These are phyloP conservation scores for Pholiota conissans DNA, from an alignment of 768 basidiomycete species.

Conservation along the genomic window DNA sequence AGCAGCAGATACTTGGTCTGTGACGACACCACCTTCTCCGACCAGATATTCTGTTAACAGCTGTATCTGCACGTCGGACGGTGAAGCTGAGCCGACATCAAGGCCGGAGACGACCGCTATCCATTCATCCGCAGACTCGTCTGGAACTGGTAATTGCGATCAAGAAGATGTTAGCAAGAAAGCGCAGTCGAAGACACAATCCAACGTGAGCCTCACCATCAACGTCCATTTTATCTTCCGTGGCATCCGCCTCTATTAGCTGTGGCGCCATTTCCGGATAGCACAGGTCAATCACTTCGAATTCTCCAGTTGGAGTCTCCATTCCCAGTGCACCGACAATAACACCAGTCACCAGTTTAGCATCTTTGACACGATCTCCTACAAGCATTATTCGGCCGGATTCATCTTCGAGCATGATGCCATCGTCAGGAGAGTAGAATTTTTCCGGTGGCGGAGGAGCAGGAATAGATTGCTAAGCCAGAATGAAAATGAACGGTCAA, in stretches of 20 bases:
- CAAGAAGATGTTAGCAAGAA: constrained; percentile 3
- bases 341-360: constrained; percentile 83
- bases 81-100: constrained; percentile 63
- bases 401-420: constrained; percentile 92
- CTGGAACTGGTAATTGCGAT: constrained; percentile 2
- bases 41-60: constrained; percentile 89
- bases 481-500: neutral
- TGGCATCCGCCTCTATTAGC: constrained; percentile 26
- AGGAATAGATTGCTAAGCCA: constrained; percentile 78
- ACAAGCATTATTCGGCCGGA: constrained; percentile 89
- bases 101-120: constrained; percentile 87
- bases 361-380: constrained; percentile 63
- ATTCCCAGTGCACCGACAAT: constrained; percentile 89
- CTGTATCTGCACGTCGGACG: constrained; percentile 73
- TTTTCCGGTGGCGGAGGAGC: constrained; percentile 77
- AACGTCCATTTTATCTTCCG: constrained; percentile 59
- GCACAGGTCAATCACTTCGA: constrained; percentile 90
- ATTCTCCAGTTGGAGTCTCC: constrained; percentile 88
- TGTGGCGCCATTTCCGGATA: constrained; percentile 82
- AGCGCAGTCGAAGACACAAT: constrained; percentile 5
- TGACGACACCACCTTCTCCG: constrained; percentile 75
- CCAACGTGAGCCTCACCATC: constrained; percentile 49
- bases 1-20: constrained; percentile 63
- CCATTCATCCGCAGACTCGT: constrained; percentile 61
- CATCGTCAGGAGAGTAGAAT: constrained; percentile 76